Conservation (phyloP, 1,139 yeast species). For the Blastobotrys malaysiensis region DNA sequence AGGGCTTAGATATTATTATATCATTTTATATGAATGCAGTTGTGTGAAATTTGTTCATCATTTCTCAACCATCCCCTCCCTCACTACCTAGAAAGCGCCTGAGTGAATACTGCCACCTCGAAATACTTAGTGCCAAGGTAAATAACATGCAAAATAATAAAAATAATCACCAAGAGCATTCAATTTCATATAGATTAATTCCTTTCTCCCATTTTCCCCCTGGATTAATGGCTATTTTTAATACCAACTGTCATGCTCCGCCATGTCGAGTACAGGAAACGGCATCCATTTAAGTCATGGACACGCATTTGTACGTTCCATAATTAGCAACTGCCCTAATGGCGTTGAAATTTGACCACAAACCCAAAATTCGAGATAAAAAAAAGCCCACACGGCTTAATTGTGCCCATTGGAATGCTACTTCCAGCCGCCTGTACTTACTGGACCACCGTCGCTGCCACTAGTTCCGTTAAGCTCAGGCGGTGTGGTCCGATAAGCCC, state of each 20-base stretch:
- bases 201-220: too few species aligned
- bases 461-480: neutral
- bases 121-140: too few species aligned
- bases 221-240: neutral
- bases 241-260: neutral
- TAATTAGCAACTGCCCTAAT: neutral
- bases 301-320: neutral
- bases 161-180: too few species aligned
- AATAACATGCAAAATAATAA: too few species aligned
- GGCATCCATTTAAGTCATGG: neutral
- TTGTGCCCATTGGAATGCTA: neutral
- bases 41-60: neutral
- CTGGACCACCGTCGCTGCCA: neutral
- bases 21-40: neutral
- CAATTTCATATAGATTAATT: too few species aligned
- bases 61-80: too few species aligned
- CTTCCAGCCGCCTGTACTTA: neutral
- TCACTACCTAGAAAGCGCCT: neutral
- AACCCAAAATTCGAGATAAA: neutral
- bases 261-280: neutral
- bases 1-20: neutral
- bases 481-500: neutral
- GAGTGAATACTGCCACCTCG: too few species aligned
- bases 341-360: neutral
- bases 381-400: neutral